These are phyloP conservation scores for Massospora cicadina DNA, from an alignment of 371 early-diverging fungal species.

Conservation along the genomic window DNA sequence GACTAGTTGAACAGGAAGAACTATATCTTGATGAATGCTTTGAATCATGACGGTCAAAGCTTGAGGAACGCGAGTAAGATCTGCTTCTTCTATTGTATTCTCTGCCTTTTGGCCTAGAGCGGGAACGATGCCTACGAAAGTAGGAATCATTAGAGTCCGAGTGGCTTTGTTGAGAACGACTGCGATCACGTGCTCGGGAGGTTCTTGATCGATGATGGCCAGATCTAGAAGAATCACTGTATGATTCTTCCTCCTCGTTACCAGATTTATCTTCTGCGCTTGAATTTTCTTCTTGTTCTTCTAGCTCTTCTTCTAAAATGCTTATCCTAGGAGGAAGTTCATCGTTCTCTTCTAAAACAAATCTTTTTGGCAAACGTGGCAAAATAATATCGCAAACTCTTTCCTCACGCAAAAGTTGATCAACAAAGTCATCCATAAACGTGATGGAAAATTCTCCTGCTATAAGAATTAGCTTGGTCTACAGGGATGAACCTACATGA, in stretches of 20 bases:
- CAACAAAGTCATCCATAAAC: conserved; percentile 83
- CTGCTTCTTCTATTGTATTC: neutral
- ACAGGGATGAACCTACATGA: conserved; percentile 23
- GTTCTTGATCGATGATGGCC: neutral
- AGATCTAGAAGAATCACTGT: neutral
- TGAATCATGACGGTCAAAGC: neutral
- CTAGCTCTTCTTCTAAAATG: conserved; percentile 55
- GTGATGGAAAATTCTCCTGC: conserved; percentile 38
- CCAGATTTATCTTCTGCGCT: neutral
- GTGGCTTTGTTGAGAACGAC: neutral
- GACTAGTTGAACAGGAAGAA: no score
- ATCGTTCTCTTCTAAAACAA: conserved; percentile 69
- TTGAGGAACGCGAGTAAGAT: neutral
- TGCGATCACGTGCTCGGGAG: neutral
- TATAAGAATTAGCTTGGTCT: neutral
- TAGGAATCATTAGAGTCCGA: neutral
- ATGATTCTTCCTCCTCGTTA: neutral
- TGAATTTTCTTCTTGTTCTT: conserved; percentile 17
- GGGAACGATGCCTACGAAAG: neutral
- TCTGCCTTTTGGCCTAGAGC: neutral
- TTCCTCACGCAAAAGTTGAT: conserved; percentile 54
- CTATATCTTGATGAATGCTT: neutral
- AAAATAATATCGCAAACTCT: conserved; percentile 78
- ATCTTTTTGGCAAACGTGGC: conserved; percentile 60
- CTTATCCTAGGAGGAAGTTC: conserved; percentile 68